These are phyloP conservation scores for Pyrrhoderma noxium DNA, from an alignment of 1,284 basidiomycete genomes.

Conservation along the genomic window DNA sequence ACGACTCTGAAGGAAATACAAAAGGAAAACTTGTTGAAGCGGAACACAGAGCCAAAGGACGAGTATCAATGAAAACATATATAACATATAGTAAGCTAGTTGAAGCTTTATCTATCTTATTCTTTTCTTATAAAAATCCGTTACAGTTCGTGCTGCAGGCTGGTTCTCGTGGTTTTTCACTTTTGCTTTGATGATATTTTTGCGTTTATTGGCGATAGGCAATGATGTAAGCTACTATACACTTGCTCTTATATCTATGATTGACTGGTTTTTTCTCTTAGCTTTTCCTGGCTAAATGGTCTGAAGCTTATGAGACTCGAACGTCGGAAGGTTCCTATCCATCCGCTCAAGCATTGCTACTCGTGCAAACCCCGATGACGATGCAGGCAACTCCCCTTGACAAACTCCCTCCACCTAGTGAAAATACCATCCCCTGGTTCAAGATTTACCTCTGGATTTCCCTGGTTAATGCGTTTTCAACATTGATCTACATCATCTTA, in stretches of 20 bases:
- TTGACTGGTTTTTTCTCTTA: constrained; percentile 23
- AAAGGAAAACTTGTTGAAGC: constrained; percentile 54
- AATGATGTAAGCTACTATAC: constrained; percentile 41
- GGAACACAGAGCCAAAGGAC: constrained; percentile 58
- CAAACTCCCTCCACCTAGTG: constrained; percentile 46
- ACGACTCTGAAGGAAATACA: constrained; percentile 15
- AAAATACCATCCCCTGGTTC: constrained; percentile 57
- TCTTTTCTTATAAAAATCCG: background rate
- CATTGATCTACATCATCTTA: constrained; percentile 49
- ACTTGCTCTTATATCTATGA: too few species aligned
- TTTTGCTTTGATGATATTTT: constrained; percentile 44
- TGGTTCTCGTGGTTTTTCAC: constrained; percentile 48
- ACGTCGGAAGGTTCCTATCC: constrained; percentile 1
- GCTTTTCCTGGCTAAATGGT: constrained; percentile 60
- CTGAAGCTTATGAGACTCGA: constrained; percentile 48
- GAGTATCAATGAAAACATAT: constrained; percentile 50
- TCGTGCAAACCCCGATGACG: constrained; percentile 30
- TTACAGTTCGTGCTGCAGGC: constrained; percentile 56
- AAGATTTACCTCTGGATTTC: constrained; percentile 59
- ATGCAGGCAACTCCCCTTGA: constrained; percentile 26
- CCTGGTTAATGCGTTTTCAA: constrained; percentile 43
- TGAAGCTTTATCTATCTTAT: background rate
- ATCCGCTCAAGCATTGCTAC: constrained; percentile 12
- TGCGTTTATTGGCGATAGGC: constrained; percentile 48
- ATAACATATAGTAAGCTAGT: constrained; percentile 16